These are phyloP conservation scores for Cornus kousa DNA, from an alignment of 148 eudicot genomes.

Conservation along the genomic window DNA sequence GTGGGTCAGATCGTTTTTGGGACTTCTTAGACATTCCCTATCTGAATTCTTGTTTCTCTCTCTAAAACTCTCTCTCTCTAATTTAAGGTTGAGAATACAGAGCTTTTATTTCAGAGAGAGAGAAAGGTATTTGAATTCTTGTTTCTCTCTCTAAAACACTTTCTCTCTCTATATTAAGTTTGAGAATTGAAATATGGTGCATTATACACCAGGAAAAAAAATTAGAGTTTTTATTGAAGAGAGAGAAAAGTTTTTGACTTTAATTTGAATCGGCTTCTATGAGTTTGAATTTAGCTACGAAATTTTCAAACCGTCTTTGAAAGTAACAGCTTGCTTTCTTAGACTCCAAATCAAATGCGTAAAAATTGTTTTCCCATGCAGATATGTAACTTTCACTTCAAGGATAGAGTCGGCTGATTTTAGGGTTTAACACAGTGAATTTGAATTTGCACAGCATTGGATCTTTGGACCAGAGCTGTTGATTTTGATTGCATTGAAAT, in stretches of 20 bases:
- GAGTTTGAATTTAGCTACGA: conserved; percentile 1
- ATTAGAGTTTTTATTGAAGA: no score
- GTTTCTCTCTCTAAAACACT: background rate
- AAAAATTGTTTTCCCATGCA: conserved; percentile 14
- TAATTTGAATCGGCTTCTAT: background rate
- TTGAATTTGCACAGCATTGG: background rate
- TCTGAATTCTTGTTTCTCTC: background rate
- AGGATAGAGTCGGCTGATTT: background rate
- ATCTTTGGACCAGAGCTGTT: background rate
- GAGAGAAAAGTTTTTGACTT: no score
- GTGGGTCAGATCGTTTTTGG: conserved; percentile 3
- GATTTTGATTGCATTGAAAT: background rate
- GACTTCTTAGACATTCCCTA: no score
- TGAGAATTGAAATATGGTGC: no score
- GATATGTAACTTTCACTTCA: background rate
- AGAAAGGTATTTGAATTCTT: background rate
- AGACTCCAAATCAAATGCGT: conserved; percentile 4
- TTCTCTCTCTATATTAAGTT: background rate
- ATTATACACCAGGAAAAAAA: no score
- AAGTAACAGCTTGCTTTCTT: background rate
- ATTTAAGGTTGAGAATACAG: no score
- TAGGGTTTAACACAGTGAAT: conserved; percentile 3
- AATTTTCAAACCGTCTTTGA: background rate
- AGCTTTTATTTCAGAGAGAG: no score
- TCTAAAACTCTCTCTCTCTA: no score